Percentiles rank a stretch among this genome's conserved stretches.
These are phyloP conservation scores for Fusarium ramigenum DNA, from an alignment of 2,329 filamentous ascomycete species.

Conservation along the genomic window DNA sequence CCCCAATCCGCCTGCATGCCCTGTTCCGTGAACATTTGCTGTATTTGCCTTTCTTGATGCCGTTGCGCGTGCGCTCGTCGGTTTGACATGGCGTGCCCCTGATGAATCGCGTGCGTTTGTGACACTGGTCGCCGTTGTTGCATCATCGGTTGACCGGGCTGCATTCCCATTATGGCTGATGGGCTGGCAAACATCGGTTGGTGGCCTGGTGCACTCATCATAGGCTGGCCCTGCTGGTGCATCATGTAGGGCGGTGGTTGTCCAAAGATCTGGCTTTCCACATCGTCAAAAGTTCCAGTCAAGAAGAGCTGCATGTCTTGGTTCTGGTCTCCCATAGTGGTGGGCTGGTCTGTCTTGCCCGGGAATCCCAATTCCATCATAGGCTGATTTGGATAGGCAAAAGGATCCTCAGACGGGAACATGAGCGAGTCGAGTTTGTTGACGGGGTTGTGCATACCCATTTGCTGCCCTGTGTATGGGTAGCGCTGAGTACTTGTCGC, in stretches of 20 bases:
- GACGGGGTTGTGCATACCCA: slow-evolving; percentile 57
- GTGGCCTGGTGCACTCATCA: slow-evolving; percentile 54
- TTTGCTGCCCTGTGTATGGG: slow-evolving; percentile 45
- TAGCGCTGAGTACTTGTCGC: slow-evolving; percentile 52
- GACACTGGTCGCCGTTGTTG: slow-evolving; percentile 37
- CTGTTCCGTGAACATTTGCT: slow-evolving; percentile 61
- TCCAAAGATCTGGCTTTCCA: slow-evolving; percentile 78
- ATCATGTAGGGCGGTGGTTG: slow-evolving; percentile 77
- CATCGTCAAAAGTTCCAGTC: slow-evolving; percentile 66
- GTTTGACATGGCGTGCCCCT: slow-evolving; percentile 36
- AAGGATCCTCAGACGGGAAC: slow-evolving; percentile 81
- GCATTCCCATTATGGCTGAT: slow-evolving; percentile 55
- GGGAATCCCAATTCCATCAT: slow-evolving; percentile 67
- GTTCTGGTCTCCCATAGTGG: slow-evolving; percentile 46
- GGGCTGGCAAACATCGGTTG: slow-evolving; percentile 54
- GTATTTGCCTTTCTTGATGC: slow-evolving; percentile 55
- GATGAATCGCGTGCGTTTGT: slow-evolving; percentile 40
- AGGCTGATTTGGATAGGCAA: slow-evolving; percentile 81
- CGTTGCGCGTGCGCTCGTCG: slow-evolving; percentile 41
- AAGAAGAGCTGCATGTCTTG: slow-evolving; percentile 60
- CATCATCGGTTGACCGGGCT: slow-evolving; percentile 45
- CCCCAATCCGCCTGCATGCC: slow-evolving; percentile 58
- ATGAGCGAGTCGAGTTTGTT: slow-evolving; percentile 81
- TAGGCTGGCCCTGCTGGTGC: slow-evolving; percentile 52
- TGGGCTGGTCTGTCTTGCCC: slow-evolving; percentile 46